Base-by-base conservation (phyloP, 1,139 yeast species). In the Nakaseomyces kungkrabaensis region DNA sequence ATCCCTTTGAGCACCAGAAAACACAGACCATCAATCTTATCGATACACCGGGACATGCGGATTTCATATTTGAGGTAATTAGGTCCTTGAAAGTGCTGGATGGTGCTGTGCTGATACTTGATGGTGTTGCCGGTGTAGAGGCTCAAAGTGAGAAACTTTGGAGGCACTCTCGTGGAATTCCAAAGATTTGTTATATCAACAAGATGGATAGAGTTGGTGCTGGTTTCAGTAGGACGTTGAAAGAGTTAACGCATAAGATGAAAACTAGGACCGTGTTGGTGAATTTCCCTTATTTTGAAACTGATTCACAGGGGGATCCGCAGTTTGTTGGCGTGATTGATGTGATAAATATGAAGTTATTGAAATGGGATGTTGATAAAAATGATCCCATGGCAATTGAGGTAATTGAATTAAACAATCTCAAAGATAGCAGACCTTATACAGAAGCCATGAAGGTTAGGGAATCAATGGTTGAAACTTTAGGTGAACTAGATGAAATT, bases 11-110 rank as follows among this genome's bases (percentile, higher is more conserved):
- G 34, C 25, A 29, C 8, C 7, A 13, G 24, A 81, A 82, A 53
- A 68, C 70, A 17, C 78, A 81, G 59, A 79, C 79, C 56, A 81
- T 94, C 60, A 92, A 92, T 63, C 74, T 92, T 49, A 88, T 92
- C 26, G 99, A 92, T 65, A 90, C 99, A 0, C 99, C 99, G 1
- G 99, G 99, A 0, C 99, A 92, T 68, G 97, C 97, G 0, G 99
- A 92, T 66, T 92, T 92, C 65, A 86, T 95, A 0, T 92, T 90
- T 65, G 99, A 92, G 66, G 98, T 94, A 5, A 86, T 81, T 2
- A 72, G 97, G 51, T 83, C 97, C 0, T 75, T 92, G 52, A 75
- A 96, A 54, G 97, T 92, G 1, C 71, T 92, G 17, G 98, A 92
- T 68, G 97, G 97, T 1, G 95, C 90, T 0, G 95, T 92, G 4